Conservation (phyloP, 495 filamentous ascomycete species). For the Penicillium longicatenatum region DNA sequence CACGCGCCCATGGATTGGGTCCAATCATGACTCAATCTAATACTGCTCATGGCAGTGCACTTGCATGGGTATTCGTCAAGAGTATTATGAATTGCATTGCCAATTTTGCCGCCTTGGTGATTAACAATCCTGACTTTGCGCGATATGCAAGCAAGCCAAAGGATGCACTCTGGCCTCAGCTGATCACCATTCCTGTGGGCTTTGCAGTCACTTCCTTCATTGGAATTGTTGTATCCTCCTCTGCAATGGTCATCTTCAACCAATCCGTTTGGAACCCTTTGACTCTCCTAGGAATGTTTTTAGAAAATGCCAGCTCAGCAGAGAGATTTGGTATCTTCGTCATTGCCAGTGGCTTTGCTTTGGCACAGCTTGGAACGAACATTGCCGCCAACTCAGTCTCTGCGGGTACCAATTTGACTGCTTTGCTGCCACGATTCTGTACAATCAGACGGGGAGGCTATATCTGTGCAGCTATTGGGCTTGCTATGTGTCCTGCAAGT, state of each 20-base stretch:
- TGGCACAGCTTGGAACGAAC: slow-evolving; percentile 91
- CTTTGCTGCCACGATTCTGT: slow-evolving; percentile 76
- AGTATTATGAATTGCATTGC: slow-evolving; percentile 85
- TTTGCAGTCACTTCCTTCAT: slow-evolving; percentile 89
- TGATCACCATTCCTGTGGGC: slow-evolving; percentile 78
- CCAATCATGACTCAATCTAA: slow-evolving; percentile 74
- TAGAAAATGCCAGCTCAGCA: slow-evolving; percentile 65
- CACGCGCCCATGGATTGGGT: slow-evolving; percentile 77
- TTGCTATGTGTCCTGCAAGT: slow-evolving; percentile 75
- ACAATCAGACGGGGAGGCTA: slow-evolving; percentile 89
- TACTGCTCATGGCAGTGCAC: slow-evolving; percentile 61
- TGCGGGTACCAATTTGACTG: slow-evolving; percentile 88
- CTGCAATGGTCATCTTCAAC: slow-evolving; percentile 72
- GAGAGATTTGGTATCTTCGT: slow-evolving; percentile 86
- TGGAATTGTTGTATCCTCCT: slow-evolving; percentile 87
- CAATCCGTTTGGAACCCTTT: slow-evolving; percentile 85
- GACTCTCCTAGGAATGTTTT: slow-evolving; percentile 68
- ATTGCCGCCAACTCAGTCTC: slow-evolving; percentile 89
- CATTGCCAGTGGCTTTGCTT: slow-evolving; percentile 74
- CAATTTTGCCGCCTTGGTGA: slow-evolving; percentile 79
- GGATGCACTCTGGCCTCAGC: slow-evolving; percentile 80
- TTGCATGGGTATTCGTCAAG: slow-evolving; percentile 79
- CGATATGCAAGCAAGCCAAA: slow-evolving; percentile 79
- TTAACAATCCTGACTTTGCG: slow-evolving; percentile 85
- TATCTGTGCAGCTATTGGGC: slow-evolving; percentile 76